Base-by-base conservation (phyloP, 768 basidiomycete genomes). In the Leccinum rimulosum region DNA sequence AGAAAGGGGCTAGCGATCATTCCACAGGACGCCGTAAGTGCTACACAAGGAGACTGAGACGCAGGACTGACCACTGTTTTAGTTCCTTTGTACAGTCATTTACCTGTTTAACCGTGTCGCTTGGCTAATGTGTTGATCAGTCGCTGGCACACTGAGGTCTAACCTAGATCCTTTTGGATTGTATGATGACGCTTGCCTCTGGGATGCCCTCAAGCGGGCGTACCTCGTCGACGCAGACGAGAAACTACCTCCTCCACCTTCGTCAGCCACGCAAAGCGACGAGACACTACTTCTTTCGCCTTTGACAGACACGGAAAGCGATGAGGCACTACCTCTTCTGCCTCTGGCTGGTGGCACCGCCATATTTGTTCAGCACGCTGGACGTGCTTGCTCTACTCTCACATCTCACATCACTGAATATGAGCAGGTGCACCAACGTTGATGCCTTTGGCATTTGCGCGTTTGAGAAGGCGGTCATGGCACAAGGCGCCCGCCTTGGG, bases 91-190 rank as follows among this genome's bases (percentile, higher is more conserved):
- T 77, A 60, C 57, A 55, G 11, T 1, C n/a, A 4, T 31, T 7
- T 19, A 17, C n/a, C 3, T 47, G 14, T 25, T 49, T 17, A 0
- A 25, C 1, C 6, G 1, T 38, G 45, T 60, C n/a, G 28, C 31
- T 25, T 49, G 56, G 50, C 57, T 69, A 31, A 71, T 17, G 6
- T 11, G 10, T 30, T 56, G 52, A 3, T 22, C 25, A 80, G 86
- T 91, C 75, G 89, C 88, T 15, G 92, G 91, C 54, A 93, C 91
- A 1, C 73, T 96, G 22, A 82, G 94, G 52, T 84, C 84, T 47
- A 97, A 98, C 69, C 83, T 97, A 4, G 95, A 97, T 70, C 95
- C 95, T 0, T 95, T 96, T 75, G 85, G 83, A 52, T 73, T 83
- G 49, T 84, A 91, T 61, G 89, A 91, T 61, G 94, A 96, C 70